These are phyloP conservation scores for Kuraishia capsulata DNA, from an alignment of 805 yeast species.

Conservation along the genomic window DNA sequence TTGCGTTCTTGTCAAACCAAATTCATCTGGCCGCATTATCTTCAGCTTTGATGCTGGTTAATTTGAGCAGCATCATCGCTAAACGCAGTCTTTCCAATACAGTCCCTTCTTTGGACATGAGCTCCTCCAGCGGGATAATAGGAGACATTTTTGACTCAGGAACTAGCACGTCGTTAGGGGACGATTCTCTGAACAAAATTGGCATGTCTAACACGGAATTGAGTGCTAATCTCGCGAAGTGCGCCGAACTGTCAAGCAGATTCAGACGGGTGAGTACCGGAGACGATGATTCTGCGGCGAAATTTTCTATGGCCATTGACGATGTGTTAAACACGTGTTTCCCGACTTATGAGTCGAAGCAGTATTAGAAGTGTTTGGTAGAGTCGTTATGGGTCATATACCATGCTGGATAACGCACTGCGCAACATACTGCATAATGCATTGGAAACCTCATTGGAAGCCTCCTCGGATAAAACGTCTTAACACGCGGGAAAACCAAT, in stretches of 20 bases:
- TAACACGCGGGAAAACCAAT: too few species aligned
- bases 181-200: conserved; percentile 4
- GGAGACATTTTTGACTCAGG: not conserved
- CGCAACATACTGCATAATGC: too few species aligned
- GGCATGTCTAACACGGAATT: conserved; percentile 8
- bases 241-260: conserved; percentile 5
- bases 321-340: conserved; percentile 5
- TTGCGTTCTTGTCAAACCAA: conserved; percentile 66
- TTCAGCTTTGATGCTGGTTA: conserved; percentile 28
- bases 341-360: conserved; percentile 3
- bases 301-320: conserved; percentile 6
- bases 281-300: conserved; percentile 8
- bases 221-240: conserved; percentile 6
- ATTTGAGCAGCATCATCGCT: conserved; percentile 10
- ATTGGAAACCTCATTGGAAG: too few species aligned
- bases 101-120: too few species aligned
- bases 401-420: too few species aligned
- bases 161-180: not conserved
- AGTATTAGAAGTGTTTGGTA: too few species aligned
- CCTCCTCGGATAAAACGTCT: too few species aligned
- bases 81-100: not conserved
- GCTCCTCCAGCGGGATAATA: too few species aligned
- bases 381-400: too few species aligned
- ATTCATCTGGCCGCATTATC: conserved; percentile 45
- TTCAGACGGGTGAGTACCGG: conserved; percentile 8